phyloP scores from a whole-genome alignment of 768 basidiomycete genomes.

The Coprinopsis sp. region DNA sequence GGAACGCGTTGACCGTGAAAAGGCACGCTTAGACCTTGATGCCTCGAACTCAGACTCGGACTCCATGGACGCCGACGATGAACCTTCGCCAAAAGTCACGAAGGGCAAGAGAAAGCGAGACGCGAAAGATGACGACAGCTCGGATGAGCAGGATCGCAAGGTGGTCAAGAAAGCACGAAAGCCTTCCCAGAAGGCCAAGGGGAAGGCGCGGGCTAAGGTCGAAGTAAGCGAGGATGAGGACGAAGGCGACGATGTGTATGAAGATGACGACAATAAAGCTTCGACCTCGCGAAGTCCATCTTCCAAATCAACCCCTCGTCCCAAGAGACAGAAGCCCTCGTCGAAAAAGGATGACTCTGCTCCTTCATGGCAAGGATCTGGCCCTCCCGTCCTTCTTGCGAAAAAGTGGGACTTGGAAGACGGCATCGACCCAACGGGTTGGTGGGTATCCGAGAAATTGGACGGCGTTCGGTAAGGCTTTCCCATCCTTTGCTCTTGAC shows the following conservation, averaged over 20 bases:
- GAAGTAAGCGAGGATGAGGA: constrained; percentile 23
- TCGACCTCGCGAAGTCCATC: constrained; percentile 27
- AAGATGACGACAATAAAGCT: constrained; percentile 23
- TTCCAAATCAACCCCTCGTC: no score
- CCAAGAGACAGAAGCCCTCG: no score
- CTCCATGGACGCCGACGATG: no score
- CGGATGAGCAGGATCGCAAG: no score
- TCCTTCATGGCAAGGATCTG: no score
- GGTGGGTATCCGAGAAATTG: constrained; percentile 61
- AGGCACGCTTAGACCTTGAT: no score
- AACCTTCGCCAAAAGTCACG: neutral
- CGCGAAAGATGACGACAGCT: no score
- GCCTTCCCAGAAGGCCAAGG: no score
- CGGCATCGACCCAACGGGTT: constrained; percentile 52
- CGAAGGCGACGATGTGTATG: constrained; percentile 30
- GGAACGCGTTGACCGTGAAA: constrained; percentile 31
- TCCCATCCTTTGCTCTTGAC: neutral
- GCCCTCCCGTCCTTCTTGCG: constrained; percentile 47
- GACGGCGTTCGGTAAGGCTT: constrained; percentile 51
- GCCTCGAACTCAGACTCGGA: no score
- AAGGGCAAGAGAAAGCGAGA: no score
- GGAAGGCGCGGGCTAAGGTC: constrained; percentile 24
- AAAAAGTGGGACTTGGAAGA: constrained; percentile 54
- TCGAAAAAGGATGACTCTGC: no score
- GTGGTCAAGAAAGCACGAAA: no score